These are phyloP conservation scores for Aureobasidium leucospermi DNA, from an alignment of 2,329 filamentous ascomycete genomes.

Conservation along the genomic window DNA sequence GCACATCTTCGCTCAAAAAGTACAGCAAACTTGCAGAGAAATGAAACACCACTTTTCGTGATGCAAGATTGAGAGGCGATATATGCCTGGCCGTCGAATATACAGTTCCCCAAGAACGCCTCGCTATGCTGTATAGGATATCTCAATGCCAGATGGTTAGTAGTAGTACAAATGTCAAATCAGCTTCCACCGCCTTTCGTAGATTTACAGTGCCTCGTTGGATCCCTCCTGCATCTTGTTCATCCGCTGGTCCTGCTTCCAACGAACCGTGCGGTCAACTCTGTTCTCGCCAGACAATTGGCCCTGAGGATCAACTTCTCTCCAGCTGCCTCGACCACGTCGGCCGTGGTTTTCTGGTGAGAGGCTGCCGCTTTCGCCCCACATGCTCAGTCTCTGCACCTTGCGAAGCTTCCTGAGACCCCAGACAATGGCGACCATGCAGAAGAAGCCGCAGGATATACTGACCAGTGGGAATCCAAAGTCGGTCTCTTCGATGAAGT, in stretches of 20 bases:
- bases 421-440: constrained; percentile 71
- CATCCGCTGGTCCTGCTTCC: constrained; percentile 20
- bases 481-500: constrained; percentile 92
- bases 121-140: constrained; percentile 8
- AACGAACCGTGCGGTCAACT: constrained; percentile 22
- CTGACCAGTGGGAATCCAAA: constrained; percentile 77
- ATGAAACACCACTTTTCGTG: not conserved
- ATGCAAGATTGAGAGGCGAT: constrained; percentile 1
- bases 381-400: constrained; percentile 86
- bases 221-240: constrained; percentile 14
- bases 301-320: constrained; percentile 20
- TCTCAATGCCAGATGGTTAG: constrained; percentile 7
- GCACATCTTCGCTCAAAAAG: not conserved
- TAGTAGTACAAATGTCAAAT: constrained; percentile 10
- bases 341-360: constrained; percentile 20
- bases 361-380: constrained; percentile 46
- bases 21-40: not conserved
- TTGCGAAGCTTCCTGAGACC: constrained; percentile 76
- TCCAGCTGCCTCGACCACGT: constrained; percentile 24
- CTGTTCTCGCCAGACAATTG: constrained; percentile 15
- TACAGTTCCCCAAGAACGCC: constrained; percentile 1
- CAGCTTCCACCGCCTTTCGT: not conserved
- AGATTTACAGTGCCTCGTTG: not conserved
- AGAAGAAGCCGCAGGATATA: constrained; percentile 61
- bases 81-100: not conserved